A percentile compares a stretch with the other conserved stretches of the same genome.
These are phyloP conservation scores for Acanthamoeba pearcei DNA, from an alignment of 208 protist genomes.

Conservation along the genomic window DNA sequence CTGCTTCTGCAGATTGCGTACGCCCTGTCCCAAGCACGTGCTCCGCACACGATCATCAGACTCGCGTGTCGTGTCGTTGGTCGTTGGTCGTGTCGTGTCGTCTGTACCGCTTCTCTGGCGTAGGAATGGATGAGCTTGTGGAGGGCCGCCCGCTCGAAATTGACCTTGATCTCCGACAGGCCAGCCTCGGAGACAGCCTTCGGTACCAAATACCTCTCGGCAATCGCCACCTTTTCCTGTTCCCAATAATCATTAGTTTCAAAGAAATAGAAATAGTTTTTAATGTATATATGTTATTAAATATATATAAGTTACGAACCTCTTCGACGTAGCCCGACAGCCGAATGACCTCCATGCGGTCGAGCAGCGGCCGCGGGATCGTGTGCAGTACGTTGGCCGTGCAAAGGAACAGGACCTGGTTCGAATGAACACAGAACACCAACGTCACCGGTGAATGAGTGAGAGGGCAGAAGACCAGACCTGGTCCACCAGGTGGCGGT, in stretches of 20 bases:
- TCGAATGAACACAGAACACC: background rate
- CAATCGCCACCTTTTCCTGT: slow-evolving; percentile 66
- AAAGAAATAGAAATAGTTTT: no score
- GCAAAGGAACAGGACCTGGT: slow-evolving; percentile 91
- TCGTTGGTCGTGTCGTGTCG: background rate
- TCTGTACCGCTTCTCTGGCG: slow-evolving; percentile 52
- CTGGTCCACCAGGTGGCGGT: background rate
- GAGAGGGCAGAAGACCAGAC: background rate
- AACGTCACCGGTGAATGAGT: background rate
- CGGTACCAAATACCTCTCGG: slow-evolving; percentile 50
- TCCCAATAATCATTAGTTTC: background rate
- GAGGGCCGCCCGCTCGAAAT: slow-evolving; percentile 11
- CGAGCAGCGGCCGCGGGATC: slow-evolving; percentile 91
- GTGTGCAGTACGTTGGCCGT: slow-evolving; percentile 92
- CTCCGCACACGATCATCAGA: no score
- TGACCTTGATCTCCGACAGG: background rate
- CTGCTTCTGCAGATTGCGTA: slow-evolving; percentile 92
- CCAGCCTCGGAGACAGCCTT: slow-evolving; percentile 35
- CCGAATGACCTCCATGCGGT: slow-evolving; percentile 93
- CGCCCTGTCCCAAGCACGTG: slow-evolving; percentile 78
- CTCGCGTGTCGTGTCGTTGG: no score
- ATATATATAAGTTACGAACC: background rate
- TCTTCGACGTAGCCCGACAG: slow-evolving; percentile 90
- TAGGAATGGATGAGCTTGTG: slow-evolving; percentile 60
- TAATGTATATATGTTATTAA: background rate